Evolutionary conservation across 371 early-diverging fungal genomes (phyloP), one percentile per base, ranked within the genome.

Genomic region (Apophysomyces variabilis): DNA sequence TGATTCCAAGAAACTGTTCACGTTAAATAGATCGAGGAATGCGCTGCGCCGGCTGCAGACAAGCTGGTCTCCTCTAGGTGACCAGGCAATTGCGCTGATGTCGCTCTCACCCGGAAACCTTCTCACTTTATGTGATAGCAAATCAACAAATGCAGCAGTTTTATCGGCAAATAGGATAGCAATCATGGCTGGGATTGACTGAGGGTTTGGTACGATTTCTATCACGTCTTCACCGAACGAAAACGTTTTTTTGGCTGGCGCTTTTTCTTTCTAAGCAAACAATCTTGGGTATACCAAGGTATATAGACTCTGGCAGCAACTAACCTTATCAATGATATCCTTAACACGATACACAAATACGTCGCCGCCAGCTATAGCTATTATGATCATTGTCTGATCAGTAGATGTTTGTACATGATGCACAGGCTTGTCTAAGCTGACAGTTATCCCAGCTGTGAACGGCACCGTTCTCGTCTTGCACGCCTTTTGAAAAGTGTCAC

Each of bases 21-120:
- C 41, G 4, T 50, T 26, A 26, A 1, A 21, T 9, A 5, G 8
- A 21, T 50, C 54, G 9, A 50, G 21, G 9, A 7, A 18, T n/a
- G 7, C 21, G 7, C 21, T 26, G 8, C 0, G 9, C 9, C 54
- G 16, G 21, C 54, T 26, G 21, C 54, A 50, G 4, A 50, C 21
- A 21, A 74, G 57, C 37, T 74, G 74, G 9, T 68, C 66, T 43
- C 74, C 74, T 32, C 62, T 68, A 11, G 57, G 74, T 4, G 68
- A 70, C 74, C 74, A 74, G 26, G 68, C 68, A n/a, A 70, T 67
- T 57, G 63, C 50, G 4, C 58, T 61, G n/a, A 47, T 38, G 13
- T 45, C 66, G 1, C 16, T 35, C 14, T 59, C 56, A 8, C 54
- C 54, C 3, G 54, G 54, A 18, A 50, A 18, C 16, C 21, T 50